These are phyloP conservation scores for Pythium oligandrum DNA, from an alignment of 352 stramenopile genomes.

Conservation along the genomic window DNA sequence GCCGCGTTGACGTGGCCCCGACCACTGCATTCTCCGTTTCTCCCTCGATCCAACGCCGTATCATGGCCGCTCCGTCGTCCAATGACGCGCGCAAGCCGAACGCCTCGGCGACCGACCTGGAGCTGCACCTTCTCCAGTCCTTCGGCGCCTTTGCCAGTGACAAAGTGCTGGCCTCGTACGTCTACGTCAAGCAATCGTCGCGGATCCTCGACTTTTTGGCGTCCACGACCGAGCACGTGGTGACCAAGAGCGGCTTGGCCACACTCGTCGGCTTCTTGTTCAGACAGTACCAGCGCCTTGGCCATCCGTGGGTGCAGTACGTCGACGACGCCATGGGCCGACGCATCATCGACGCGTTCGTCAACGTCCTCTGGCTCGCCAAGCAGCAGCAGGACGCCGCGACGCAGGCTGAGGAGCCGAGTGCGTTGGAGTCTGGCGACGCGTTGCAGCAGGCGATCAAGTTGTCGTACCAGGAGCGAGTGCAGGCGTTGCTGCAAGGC, in stretches of 20 bases:
- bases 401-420: neutral
- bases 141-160: constrained; percentile 37
- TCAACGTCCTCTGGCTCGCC: constrained; percentile 45
- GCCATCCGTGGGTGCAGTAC: constrained; percentile 40
- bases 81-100: neutral
- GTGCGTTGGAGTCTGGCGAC: constrained; percentile 22
- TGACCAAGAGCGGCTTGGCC: constrained; percentile 32
- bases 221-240: constrained; percentile 43
- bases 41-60: no score
- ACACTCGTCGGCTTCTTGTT: constrained; percentile 43
- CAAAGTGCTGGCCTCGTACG: constrained; percentile 36
- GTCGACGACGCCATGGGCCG: constrained; percentile 61
- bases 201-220: constrained; percentile 40
- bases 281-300: constrained; percentile 50
- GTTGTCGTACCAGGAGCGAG: constrained; percentile 48
- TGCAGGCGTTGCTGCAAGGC: constrained; percentile 25
- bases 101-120: constrained; percentile 27
- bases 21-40: no score
- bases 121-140: constrained; percentile 52
- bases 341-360: constrained; percentile 49
- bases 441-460: neutral
- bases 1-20: no score
- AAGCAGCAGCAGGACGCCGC: constrained; percentile 23
- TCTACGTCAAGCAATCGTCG: constrained; percentile 43
- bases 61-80: no score